Base-by-base conservation (phyloP, 2,329 filamentous ascomycete genomes). In the Decorospora gaudefroyi region DNA sequence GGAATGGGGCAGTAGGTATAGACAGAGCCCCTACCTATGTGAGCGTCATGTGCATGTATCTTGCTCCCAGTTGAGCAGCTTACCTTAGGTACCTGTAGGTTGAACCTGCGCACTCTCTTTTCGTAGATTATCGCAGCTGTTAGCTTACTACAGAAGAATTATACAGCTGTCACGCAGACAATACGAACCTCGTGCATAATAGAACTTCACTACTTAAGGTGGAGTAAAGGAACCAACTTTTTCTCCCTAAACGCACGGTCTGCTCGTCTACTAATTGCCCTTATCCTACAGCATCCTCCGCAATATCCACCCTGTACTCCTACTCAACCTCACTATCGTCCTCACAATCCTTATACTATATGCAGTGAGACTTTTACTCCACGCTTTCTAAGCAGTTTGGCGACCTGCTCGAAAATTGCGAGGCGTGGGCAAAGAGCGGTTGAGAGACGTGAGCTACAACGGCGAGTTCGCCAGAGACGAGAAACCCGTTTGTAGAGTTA, bases 401-500 rank as follows among this genome's bases (percentile, higher is more conserved):
- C 11, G 15, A n/a, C n/a, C n/a, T n/a, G n/a, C n/a, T n/a, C n/a
- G 57, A 59, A 49, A 47, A 34, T 34, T 57, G 55, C 11, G 61
- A 67, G 52, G 57, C 59, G 17, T 62, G 53, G 55, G 57, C 51
- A 1, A 51, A 47, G 30, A 55, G 42, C 30, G 27, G 10, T 6
- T n/a, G n/a, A n/a, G n/a, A n/a, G n/a, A n/a, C n/a, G n/a, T n/a
- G n/a, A n/a, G n/a, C n/a, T n/a, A n/a, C n/a, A n/a, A n/a, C n/a
- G n/a, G n/a, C n/a, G n/a, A n/a, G n/a, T n/a, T n/a, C n/a, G n/a
- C n/a, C n/a, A n/a, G 47, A 61, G 18, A 38, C 64, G 30, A 55
- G 52, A 30, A 45, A 17, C 0, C 67, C 62, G 62, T 47, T 50
- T 3, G 65, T 66, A 53, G 57, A 53, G 48, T 48, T 46, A 13